Base-by-base conservation (phyloP, 257 asterid genomes). In the Gynochthodes officinalis region DNA sequence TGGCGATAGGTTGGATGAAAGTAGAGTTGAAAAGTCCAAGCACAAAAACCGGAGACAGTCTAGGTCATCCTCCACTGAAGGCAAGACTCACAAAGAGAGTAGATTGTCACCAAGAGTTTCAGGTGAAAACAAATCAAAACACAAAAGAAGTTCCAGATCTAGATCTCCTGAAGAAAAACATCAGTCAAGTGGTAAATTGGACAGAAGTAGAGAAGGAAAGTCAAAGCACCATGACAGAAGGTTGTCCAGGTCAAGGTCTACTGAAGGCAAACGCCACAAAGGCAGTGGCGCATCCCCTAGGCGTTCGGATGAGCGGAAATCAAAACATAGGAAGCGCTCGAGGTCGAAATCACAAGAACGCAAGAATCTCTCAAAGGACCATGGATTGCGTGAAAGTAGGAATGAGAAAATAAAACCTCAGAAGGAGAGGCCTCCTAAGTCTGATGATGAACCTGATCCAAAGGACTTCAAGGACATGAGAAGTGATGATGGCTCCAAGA, bases 71-170 rank as follows among this genome's bases (percentile, higher is more conserved):
- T 88, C 96, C 30, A 67, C 75, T 21, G 90, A 40, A 86, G 82
- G 75, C 84, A 71, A 71, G 64, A 73, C 69, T 71, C 83, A 43
- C 64, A 84, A 78, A 75, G 81, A 72, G 71, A 82, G 72, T 65
- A 63, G 71, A 75, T 76, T 76, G 60, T 81, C 88, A 61, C 83
- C 84, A n/a, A 84, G 81, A 82, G 80, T 77, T 79, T 43, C 69
- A 43, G 96, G 82, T 71, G 95, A 83, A 75, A 82, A 82, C 75
- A 85, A 83, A 75, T 83, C 89, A 23, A 84, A 86, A 78, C 88
- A 76, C 70, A 84, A 81, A 83, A n/a, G n/a, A n/a, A 75, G 71
- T 62, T 88, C 95, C 46, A 81, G 87, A 82, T 89, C 95, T 53
- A 79, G 80, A 72, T 86, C 97, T 61, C 83, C 64, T 25, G 96